phyloP scores from a whole-genome alignment of 768 basidiomycete genomes.

The Coprinopsis sp. region DNA sequence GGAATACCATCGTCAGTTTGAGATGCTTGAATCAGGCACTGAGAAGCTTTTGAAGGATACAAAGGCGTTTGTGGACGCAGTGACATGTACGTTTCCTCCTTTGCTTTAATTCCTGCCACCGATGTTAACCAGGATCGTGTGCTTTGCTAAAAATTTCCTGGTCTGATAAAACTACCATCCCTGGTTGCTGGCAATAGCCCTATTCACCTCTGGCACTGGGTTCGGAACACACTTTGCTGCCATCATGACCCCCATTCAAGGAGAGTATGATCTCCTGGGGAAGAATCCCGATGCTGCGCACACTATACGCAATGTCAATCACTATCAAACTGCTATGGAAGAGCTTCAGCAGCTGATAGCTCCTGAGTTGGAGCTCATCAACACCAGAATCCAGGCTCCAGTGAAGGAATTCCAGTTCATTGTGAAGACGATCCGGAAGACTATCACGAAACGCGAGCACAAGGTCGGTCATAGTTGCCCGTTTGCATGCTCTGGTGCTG shows the following conservation, averaged over 20 bases:
- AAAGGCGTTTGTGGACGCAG: constrained; percentile 79
- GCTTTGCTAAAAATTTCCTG: too few species aligned
- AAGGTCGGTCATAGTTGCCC: constrained; percentile 50
- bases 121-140: too few species aligned
- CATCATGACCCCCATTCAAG: constrained; percentile 60
- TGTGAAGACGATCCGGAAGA: constrained; percentile 88
- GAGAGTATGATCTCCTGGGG: constrained; percentile 74
- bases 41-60: constrained; percentile 93
- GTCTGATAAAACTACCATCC: too few species aligned
- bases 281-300: constrained; percentile 75
- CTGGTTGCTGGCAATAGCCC: constrained; percentile 33
- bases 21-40: constrained; percentile 68
- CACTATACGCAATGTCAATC: constrained; percentile 73
- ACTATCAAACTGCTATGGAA: constrained; percentile 71
- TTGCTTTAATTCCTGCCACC: too few species aligned
- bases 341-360: constrained; percentile 74
- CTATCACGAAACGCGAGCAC: constrained; percentile 93
- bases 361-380: constrained; percentile 94
- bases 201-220: constrained; percentile 62
- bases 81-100: constrained; percentile 49
- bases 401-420: constrained; percentile 85
- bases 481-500: neutral
- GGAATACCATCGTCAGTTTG: constrained; percentile 77
- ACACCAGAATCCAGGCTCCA: constrained; percentile 78
- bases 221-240: constrained; percentile 60